phyloP scores from a whole-genome alignment of 2,329 filamentous ascomycete genomes.

The Ophiostoma perfectum region DNA sequence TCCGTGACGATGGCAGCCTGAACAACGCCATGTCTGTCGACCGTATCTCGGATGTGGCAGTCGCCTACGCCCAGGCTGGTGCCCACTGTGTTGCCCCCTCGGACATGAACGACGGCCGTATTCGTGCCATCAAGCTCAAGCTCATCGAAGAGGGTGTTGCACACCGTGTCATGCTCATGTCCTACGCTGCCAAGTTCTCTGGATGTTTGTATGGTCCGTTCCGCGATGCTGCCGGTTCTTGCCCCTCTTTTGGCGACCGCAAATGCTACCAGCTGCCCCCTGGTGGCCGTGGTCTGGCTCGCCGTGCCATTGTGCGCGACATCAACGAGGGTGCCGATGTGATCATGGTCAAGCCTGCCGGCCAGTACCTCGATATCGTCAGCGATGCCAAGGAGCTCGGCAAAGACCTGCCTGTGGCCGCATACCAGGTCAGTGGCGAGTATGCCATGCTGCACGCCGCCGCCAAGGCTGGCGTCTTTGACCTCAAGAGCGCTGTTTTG shows the following conservation, averaged over 20 bases:
- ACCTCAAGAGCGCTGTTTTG: conserved; percentile 88
- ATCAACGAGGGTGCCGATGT: conserved; percentile 93
- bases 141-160: conserved; percentile 91
- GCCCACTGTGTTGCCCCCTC: conserved; percentile 96
- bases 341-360: conserved; percentile 98
- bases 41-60: conserved; percentile 92
- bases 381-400: conserved; percentile 93
- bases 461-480: conserved; percentile 93
- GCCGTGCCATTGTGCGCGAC: conserved; percentile 83
- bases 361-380: conserved; percentile 95
- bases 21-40: conserved; percentile 94
- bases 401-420: conserved; percentile 83
- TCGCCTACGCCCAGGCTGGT: conserved; percentile 91
- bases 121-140: conserved; percentile 96
- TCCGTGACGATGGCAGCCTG: conserved; percentile 84
- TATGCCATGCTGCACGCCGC: conserved; percentile 97
- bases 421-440: conserved; percentile 96
- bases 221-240: conserved; percentile 88
- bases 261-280: conserved; percentile 96
- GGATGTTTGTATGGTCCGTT: conserved; percentile 96
- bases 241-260: conserved; percentile 87
- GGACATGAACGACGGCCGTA: conserved; percentile 98
- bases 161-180: conserved; percentile 90
- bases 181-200: conserved; percentile 95
- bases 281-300: conserved; percentile 82